Evolutionary conservation across 2,329 filamentous ascomycete genomes (phyloP).

Genomic region (Fusarium dlaminii): DNA sequence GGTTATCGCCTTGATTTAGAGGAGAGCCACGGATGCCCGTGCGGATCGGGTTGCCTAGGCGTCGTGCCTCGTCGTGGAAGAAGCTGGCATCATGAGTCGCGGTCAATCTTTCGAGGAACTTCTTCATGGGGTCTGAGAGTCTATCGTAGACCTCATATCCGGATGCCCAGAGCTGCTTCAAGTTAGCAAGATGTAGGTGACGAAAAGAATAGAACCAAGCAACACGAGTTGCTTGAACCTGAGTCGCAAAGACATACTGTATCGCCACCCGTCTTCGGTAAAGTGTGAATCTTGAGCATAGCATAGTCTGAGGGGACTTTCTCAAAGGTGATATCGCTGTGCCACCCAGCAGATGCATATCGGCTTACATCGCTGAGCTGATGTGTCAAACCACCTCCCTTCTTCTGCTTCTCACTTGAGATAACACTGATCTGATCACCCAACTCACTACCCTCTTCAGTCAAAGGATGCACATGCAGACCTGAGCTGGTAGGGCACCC

Average conservation of each 20-base stretch:
- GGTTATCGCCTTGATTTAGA: conserved; percentile 63
- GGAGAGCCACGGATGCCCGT: conserved; percentile 61
- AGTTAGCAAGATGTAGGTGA: conserved; percentile 44
- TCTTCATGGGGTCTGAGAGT: conserved; percentile 58
- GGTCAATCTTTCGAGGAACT: conserved; percentile 59
- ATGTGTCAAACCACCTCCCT: conserved; percentile 61
- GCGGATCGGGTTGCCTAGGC: conserved; percentile 57
- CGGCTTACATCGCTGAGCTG: conserved; percentile 60
- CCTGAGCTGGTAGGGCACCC: conserved; percentile 57
- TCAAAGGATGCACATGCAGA: conserved; percentile 65
- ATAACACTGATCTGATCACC: conserved; percentile 67
- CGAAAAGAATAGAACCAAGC: neutral
- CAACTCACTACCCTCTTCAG: conserved; percentile 61
- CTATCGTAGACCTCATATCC: conserved; percentile 69
- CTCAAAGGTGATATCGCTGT: conserved; percentile 69
- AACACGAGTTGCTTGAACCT: neutral
- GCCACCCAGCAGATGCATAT: conserved; percentile 57
- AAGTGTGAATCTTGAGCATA: conserved; percentile 64
- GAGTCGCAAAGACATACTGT: conserved; percentile 49
- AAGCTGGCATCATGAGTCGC: conserved; percentile 58
- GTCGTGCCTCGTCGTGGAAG: conserved; percentile 60
- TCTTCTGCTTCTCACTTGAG: conserved; percentile 64
- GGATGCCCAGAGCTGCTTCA: conserved; percentile 65
- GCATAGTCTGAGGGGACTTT: conserved; percentile 68
- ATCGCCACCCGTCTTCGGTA: conserved; percentile 67